phyloP scores from a whole-genome alignment of 75 land plant genomes.

The Picea glauca region DNA sequence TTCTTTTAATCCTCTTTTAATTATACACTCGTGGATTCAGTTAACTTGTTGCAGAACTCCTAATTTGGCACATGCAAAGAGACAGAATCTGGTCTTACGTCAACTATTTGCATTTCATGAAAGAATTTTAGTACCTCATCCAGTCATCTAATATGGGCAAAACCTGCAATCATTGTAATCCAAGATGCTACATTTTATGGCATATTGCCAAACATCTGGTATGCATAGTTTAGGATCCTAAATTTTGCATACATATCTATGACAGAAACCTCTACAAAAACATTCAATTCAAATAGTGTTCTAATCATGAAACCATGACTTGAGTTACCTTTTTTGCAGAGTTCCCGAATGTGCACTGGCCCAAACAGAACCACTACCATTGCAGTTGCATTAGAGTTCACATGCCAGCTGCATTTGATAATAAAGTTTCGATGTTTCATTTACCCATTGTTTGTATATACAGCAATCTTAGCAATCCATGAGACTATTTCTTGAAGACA shows the following conservation, averaged over 20 bases:
- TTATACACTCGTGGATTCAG: too few relatives aligned
- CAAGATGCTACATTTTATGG: too few relatives aligned
- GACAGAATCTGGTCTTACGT: not conserved
- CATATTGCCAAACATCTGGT: too few relatives aligned
- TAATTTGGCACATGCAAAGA: constrained; percentile 6
- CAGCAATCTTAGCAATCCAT: constrained; percentile 27
- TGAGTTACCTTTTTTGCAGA: constrained; percentile 1
- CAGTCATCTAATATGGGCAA: too few relatives aligned
- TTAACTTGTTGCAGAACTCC: not conserved
- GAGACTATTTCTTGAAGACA: constrained; percentile 13
- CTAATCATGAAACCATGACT: constrained; percentile 10
- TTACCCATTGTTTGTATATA: constrained; percentile 18
- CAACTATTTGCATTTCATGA: too few relatives aligned
- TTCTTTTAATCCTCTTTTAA: too few relatives aligned
- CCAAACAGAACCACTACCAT: constrained; percentile 13
- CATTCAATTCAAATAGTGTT: constrained; percentile 4
- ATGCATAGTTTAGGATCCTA: constrained; percentile 4
- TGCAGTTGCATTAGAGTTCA: constrained; percentile 14
- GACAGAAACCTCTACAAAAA: constrained; percentile 12
- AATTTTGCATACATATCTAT: constrained; percentile 15
- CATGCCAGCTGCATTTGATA: constrained; percentile 12
- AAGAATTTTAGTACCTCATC: too few relatives aligned
- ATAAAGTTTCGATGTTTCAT: constrained; percentile 7
- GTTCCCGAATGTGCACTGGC: constrained; percentile 6
- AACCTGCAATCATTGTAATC: too few relatives aligned